Evolutionary conservation across 192 early-diverging fungal genomes (phyloP).

Genomic region (Linderina pennispora): DNA sequence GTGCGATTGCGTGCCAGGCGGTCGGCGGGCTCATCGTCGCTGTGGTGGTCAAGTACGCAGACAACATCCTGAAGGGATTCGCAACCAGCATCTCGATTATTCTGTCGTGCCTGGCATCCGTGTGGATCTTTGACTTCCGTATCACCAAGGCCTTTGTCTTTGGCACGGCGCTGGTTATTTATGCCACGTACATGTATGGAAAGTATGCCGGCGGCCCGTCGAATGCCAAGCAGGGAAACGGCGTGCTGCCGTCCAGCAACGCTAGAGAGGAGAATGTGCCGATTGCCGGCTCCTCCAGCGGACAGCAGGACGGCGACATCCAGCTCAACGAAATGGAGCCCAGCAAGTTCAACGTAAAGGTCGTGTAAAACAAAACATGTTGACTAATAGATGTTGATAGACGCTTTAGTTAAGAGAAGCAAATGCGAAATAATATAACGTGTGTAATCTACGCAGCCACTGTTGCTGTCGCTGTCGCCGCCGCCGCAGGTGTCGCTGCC

Average conservation of each 20-base stretch:
- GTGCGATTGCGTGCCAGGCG: constrained; percentile 83
- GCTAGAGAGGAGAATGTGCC: neutral
- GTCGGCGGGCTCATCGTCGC: constrained; percentile 93
- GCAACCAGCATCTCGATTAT: constrained; percentile 95
- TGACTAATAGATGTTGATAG: too few species aligned
- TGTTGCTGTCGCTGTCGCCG: neutral
- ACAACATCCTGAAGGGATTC: constrained; percentile 99
- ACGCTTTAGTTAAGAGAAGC: neutral
- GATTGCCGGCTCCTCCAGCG: neutral
- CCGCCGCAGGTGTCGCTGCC: neutral
- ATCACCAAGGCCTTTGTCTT: constrained; percentile 65
- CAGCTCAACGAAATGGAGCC: neutral
- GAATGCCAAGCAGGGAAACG: neutral
- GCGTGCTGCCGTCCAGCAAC: neutral
- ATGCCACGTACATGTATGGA: constrained; percentile 73
- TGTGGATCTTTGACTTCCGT: constrained; percentile 78
- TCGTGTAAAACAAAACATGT: too few species aligned
- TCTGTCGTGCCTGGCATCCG: constrained; percentile 76
- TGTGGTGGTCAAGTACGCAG: constrained; percentile 95
- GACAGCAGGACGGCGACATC: neutral
- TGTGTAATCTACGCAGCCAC: constrained; percentile 12
- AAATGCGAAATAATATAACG: neutral
- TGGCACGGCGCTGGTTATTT: constrained; percentile 69
- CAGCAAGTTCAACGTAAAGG: neutral
- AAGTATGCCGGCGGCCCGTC: neutral